Evolutionary conservation across 345 rosid genomes (phyloP).

Genomic region (Mangifera indica): DNA sequence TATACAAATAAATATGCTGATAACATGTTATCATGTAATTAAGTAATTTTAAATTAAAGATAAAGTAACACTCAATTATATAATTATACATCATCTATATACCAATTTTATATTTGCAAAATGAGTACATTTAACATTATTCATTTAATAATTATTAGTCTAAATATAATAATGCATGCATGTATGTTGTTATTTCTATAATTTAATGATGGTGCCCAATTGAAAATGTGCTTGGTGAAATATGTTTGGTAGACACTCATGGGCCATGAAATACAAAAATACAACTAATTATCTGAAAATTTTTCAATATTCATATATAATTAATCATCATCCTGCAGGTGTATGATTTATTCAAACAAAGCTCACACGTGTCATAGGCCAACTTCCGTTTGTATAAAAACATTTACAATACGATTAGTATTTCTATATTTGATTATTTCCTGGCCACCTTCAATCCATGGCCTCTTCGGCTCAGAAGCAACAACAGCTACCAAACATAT

Average conservation of each 20-base stretch:
- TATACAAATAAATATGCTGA: too few relatives aligned
- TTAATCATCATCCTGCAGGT: too few relatives aligned
- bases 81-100: too few relatives aligned
- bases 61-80: too few relatives aligned
- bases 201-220: neutral
- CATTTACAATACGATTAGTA: neutral
- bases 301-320: neutral
- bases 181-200: neutral
- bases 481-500: constrained; percentile 36
- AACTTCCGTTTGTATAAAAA: neutral
- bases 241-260: neutral
- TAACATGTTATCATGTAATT: too few relatives aligned
- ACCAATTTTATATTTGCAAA: too few relatives aligned
- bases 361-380: neutral
- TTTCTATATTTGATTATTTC: neutral
- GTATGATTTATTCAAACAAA: neutral
- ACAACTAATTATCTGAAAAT: neutral
- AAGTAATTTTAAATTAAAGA: too few relatives aligned
- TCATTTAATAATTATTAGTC: too few relatives aligned
- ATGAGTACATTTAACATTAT: too few relatives aligned
- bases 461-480: constrained; percentile 55
- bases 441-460: constrained; percentile 17
- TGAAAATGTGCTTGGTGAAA: neutral
- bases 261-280: neutral
- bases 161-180: too few relatives aligned